Percentiles rank a stretch among this genome's conserved stretches.
These are phyloP conservation scores for Coelastrella sp. DNA, from an alignment of 139 green algal genomes.

Conservation along the genomic window DNA sequence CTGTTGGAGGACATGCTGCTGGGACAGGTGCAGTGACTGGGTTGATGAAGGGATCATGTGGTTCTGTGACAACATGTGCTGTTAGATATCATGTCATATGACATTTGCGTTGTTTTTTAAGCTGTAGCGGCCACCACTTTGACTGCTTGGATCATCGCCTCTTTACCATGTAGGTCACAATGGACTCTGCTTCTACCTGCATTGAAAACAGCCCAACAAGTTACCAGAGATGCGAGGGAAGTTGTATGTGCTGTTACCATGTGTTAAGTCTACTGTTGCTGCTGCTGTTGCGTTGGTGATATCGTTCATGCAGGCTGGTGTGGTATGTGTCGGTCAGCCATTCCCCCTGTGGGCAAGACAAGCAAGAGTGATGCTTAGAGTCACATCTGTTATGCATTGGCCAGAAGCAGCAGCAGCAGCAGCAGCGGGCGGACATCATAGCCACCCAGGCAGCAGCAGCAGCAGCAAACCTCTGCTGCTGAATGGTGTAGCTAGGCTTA, in stretches of 20 bases:
- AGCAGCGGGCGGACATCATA: not conserved
- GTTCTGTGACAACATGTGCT: conserved; percentile 1
- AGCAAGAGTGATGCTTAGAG: conserved; percentile 46
- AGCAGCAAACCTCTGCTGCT: not conserved
- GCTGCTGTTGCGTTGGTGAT: not conserved
- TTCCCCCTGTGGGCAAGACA: conserved; percentile 78
- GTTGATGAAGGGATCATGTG: not conserved
- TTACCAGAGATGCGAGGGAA: no score
- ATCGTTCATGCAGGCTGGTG: conserved; percentile 72
- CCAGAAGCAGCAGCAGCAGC: conserved; percentile 30
- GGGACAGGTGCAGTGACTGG: conserved; percentile 56
- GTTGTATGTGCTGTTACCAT: not conserved
- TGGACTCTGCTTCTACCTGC: no score
- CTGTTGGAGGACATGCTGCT: conserved; percentile 85
- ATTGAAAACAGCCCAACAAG: no score
- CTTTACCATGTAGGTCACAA: no score
- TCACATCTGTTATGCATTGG: conserved; percentile 10
- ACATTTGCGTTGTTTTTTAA: no score
- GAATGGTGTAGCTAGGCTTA: conserved; percentile 67
- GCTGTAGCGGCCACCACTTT: no score
- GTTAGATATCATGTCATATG: no score
- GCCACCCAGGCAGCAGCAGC: conserved; percentile 16
- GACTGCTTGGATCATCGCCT: no score
- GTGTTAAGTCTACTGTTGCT: conserved; percentile 8
- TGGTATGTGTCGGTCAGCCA: conserved; percentile 69